Evolutionary conservation across 2,329 filamentous ascomycete genomes (phyloP), one percentile per base, ranked within the genome.

Genomic region (Rugonectria rugulosa): DNA sequence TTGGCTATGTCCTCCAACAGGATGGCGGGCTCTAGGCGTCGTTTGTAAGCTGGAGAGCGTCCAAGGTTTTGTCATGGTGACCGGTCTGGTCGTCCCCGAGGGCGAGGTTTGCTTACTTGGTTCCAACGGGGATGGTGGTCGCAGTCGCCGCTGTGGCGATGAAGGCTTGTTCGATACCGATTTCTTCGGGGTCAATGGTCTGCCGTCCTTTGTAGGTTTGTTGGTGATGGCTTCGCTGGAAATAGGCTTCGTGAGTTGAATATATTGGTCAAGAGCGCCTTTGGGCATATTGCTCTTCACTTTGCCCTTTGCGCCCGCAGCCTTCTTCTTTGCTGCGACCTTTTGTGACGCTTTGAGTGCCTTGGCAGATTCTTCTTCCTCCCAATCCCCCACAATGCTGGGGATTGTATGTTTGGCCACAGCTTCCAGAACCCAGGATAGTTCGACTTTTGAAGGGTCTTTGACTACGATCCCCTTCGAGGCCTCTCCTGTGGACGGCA

Each of bases 21-120:
- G 53, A 41, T 64, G 62, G 56, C 62, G 56, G 40, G 64, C 72
- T 65, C 77, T 80, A 72, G 75, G 74, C 60, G 67, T 65, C 53
- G 61, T 59, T 66, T 74, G 78, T 79, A 76, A 80, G 77, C 75
- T 70, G 62, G 69, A 69, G 62, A 74, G 71, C 52, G 72, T 73
- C 74, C 77, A 75, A 47, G 72, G 68, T 58, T 72, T 59, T 56
- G 57, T 57, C 38, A 60, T 43, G 52, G 60, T 58, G 50, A 58
- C 58, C 55, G 64, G 60, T 46, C 47, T 66, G 49, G 60, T 60
- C 36, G 59, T 57, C 41, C 62, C 59, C 56, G 60, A 63, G 55
- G 62, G 61, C 64, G 55, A 55, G 62, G 68, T 55, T 66, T 71
- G 72, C 73, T 76, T 76, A 76, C 73, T 75, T 64, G 67, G 54